Conservation (phyloP, 176 grass and related monocot species). For the Lolium perenne region DNA sequence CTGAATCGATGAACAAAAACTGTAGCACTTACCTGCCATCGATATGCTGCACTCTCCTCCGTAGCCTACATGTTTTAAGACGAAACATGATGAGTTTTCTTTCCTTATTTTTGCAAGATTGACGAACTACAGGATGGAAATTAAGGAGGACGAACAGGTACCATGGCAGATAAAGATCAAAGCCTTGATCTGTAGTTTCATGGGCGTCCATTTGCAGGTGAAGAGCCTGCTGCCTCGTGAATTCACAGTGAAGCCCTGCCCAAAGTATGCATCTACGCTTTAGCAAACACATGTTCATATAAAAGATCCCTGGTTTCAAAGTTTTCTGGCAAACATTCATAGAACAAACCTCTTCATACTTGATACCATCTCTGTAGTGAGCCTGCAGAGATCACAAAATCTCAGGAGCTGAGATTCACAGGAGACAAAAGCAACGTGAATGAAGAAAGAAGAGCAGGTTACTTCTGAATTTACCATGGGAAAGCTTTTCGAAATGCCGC, state of each 20-base stretch:
- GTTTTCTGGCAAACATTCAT: neutral
- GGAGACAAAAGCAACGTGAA: neutral
- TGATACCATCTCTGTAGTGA: slow-evolving; percentile 14
- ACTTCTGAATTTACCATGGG: slow-evolving; percentile 47
- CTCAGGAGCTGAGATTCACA: neutral
- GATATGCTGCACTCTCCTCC: slow-evolving; percentile 35
- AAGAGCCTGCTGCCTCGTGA: slow-evolving; percentile 60
- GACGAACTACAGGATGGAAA: neutral
- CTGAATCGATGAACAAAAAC: neutral
- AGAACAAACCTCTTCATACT: slow-evolving; percentile 24
- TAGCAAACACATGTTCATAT: neutral
- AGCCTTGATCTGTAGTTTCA: slow-evolving; percentile 49
- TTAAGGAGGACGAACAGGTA: neutral
- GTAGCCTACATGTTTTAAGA: neutral
- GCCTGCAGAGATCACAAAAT: slow-evolving; percentile 27
- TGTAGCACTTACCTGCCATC: slow-evolving; percentile 14
- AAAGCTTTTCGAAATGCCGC: neutral
- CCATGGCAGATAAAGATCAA: slow-evolving; percentile 55
- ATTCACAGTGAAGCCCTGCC: slow-evolving; percentile 63
- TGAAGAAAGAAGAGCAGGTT: slow-evolving; percentile 1
- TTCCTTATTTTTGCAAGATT: neutral
- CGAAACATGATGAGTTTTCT: neutral
- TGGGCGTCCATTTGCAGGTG: slow-evolving; percentile 63
- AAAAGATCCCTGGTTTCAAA: neutral
- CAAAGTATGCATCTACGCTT: neutral